A percentile compares a stretch with the other conserved stretches of the same genome.
phyloP scores from a whole-genome alignment of 202 grass and related monocot genomes.

The Sporobolus alterniflorus region DNA sequence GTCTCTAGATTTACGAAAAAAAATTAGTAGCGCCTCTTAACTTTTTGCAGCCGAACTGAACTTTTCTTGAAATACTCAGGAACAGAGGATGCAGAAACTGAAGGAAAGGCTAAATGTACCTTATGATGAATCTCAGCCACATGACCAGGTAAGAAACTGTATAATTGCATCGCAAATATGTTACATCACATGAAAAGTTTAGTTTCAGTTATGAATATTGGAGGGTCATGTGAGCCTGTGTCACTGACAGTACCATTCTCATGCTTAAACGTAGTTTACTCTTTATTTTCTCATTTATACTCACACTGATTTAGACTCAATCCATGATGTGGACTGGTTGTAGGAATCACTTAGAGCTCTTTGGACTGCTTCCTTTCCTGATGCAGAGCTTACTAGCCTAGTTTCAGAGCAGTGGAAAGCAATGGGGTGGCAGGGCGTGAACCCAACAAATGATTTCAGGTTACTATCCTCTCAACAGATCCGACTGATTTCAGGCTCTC shows the following conservation, averaged over 20 bases:
- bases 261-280: background rate
- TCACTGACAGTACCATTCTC: background rate
- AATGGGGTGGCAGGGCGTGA: slow-evolving; percentile 90
- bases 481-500: too few species aligned
- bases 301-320: background rate
- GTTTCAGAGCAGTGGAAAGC: slow-evolving; percentile 97
- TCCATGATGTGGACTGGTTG: slow-evolving; percentile 13
- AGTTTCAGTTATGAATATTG: background rate
- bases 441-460: slow-evolving; percentile 95
- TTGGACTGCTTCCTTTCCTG: slow-evolving; percentile 79
- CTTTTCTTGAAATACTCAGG: slow-evolving; percentile 48
- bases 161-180: background rate
- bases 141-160: slow-evolving; percentile 67
- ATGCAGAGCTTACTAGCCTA: slow-evolving; percentile 64
- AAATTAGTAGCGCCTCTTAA: background rate
- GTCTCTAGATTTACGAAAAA: background rate
- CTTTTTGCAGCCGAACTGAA: slow-evolving; percentile 1
- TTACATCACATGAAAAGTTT: background rate
- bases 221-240: background rate
- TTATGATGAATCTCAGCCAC: slow-evolving; percentile 71
- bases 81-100: slow-evolving; percentile 72
- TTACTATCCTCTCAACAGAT: too few species aligned
- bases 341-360: slow-evolving; percentile 84
- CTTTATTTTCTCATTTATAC: background rate
- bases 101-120: slow-evolving; percentile 89